These are phyloP conservation scores for Lentinula boryana DNA, from an alignment of 768 basidiomycete species.

Conservation along the genomic window DNA sequence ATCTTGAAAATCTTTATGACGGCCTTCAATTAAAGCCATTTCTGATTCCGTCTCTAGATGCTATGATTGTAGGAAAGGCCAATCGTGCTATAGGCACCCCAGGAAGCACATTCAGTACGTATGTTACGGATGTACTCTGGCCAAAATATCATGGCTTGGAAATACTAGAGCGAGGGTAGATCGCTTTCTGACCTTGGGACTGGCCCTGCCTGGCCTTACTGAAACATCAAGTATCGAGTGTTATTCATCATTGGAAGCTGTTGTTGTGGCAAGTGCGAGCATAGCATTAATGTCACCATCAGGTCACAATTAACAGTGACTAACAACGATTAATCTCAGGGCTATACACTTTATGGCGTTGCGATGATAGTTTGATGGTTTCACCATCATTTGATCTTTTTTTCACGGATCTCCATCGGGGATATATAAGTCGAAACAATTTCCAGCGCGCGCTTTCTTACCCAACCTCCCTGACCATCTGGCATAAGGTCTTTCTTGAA, in stretches of 20 bases:
- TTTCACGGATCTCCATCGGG: background rate
- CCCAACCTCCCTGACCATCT: conserved; percentile 2
- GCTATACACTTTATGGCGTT: background rate
- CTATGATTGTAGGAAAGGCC: conserved; percentile 58
- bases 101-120: conserved; percentile 72
- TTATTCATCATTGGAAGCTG: no score
- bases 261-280: no score
- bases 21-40: conserved; percentile 38
- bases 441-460: background rate
- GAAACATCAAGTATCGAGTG: no score
- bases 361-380: conserved; percentile 5
- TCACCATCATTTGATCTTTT: conserved; percentile 4
- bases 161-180: conserved; percentile 44
- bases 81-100: conserved; percentile 60
- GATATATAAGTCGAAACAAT: background rate
- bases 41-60: conserved; percentile 63
- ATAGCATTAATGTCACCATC: no score
- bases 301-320: no score
- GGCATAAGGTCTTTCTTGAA: background rate
- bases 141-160: conserved; percentile 45
- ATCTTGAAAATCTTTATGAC: conserved; percentile 40
- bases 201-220: no score
- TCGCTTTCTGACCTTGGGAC: background rate
- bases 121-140: conserved; percentile 65
- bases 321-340: no score